Evolutionary conservation across 2,329 filamentous ascomycete genomes (phyloP).

Genomic region (Simplicillium aogashimaense): DNA sequence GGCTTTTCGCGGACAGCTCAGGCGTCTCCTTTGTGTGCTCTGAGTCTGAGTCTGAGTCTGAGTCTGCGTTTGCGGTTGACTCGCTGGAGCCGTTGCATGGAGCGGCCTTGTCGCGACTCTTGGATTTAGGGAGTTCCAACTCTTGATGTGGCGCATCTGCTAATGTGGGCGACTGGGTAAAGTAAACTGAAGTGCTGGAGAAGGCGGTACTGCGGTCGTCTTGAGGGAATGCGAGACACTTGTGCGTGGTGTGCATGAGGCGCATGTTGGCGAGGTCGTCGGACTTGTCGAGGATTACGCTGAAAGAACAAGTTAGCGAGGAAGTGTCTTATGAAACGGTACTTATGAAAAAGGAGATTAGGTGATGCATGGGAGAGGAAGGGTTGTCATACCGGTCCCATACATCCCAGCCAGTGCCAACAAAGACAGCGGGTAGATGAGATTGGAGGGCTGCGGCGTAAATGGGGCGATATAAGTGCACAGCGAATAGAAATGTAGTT

Average conservation of each 20-base stretch:
- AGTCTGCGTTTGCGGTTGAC: too few species aligned
- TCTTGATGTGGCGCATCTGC: too few species aligned
- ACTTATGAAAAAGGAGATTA: not conserved
- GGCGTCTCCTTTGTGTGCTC: too few species aligned
- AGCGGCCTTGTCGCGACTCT: too few species aligned
- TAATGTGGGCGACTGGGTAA: too few species aligned
- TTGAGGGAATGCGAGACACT: conserved; percentile 24
- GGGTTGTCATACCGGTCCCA: conserved; percentile 36
- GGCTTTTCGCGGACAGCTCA: too few species aligned
- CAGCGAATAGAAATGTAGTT: conserved; percentile 47
- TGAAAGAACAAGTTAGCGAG: conserved; percentile 5
- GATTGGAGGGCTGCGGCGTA: conserved; percentile 40
- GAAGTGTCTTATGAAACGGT: too few species aligned
- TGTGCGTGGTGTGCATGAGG: conserved; percentile 20
- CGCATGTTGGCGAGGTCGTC: conserved; percentile 20
- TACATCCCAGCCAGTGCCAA: conserved; percentile 43
- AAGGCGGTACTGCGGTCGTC: conserved; percentile 25
- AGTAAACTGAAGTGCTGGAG: conserved; percentile 28
- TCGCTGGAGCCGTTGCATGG: too few species aligned
- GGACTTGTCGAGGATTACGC: conserved; percentile 1
- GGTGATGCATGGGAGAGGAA: not conserved
- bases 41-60: too few species aligned
- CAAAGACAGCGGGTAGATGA: conserved; percentile 39
- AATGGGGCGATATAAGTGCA: conserved; percentile 47
- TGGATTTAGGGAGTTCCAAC: too few species aligned